Evolutionary conservation across 805 yeast genomes (phyloP).

Genomic region (Sugiyamaella marilandica): DNA sequence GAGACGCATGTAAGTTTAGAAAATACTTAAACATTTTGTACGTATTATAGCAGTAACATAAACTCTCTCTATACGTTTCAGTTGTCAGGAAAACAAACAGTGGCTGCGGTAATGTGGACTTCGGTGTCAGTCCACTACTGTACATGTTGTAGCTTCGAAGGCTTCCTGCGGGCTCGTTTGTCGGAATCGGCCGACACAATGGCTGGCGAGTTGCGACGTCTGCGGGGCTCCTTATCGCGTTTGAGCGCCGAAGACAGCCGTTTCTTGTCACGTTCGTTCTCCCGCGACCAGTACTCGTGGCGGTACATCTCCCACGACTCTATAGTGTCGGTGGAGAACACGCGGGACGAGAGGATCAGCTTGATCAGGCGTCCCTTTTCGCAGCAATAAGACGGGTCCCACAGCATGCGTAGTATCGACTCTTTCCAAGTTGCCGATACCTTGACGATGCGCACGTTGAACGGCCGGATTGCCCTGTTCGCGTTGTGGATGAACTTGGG

Average conservation of each 20-base stretch:
- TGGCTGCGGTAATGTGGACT: no score
- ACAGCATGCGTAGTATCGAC: slow-evolving; percentile 21
- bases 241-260: neutral
- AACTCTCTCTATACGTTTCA: neutral
- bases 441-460: slow-evolving; percentile 66
- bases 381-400: slow-evolving; percentile 26
- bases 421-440: slow-evolving; percentile 27
- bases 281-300: slow-evolving; percentile 89
- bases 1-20: neutral
- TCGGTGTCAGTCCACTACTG: neutral
- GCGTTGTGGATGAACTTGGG: slow-evolving; percentile 74
- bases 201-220: slow-evolving; percentile 1
- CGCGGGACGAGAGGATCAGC: slow-evolving; percentile 72
- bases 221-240: neutral
- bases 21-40: neutral
- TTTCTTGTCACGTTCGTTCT: slow-evolving; percentile 39
- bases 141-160: neutral
- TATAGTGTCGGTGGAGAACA: slow-evolving; percentile 74
- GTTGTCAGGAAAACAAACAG: no score
- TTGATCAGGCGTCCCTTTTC: slow-evolving; percentile 69
- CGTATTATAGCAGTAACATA: neutral
- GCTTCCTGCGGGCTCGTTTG: neutral
- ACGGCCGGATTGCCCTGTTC: slow-evolving; percentile 81
- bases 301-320: slow-evolving; percentile 95
- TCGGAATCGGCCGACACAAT: neutral